phyloP scores from a whole-genome alignment of 495 filamentous ascomycete species.

The Hyaloscypha variabilis region DNA sequence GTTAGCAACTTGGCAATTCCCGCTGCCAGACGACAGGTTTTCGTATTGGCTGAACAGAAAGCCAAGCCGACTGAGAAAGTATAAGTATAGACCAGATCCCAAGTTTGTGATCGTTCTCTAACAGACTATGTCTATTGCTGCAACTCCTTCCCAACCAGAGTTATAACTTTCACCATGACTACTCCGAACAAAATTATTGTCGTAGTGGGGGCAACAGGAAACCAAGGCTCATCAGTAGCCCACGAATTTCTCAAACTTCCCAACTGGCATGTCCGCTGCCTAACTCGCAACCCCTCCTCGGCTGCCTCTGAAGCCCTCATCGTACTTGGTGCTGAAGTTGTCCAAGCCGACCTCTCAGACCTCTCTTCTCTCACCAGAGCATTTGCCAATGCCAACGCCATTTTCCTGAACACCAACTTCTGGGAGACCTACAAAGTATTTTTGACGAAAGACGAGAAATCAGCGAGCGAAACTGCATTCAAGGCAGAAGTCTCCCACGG shows the following conservation, averaged over 20 bases:
- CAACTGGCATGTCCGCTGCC: conserved; percentile 43
- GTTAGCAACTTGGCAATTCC: too few relatives aligned
- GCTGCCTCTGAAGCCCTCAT: conserved; percentile 39
- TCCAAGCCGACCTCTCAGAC: conserved; percentile 48
- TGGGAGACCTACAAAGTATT: conserved; percentile 33
- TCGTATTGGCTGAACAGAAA: too few relatives aligned
- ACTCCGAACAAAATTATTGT: conserved; percentile 21
- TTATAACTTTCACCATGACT: conserved; percentile 11
- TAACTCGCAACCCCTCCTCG: conserved; percentile 46
- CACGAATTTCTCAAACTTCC: conserved; percentile 39
- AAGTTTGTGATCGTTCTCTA: too few relatives aligned
- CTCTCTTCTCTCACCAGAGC: conserved; percentile 44
- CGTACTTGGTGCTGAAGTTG: conserved; percentile 49
- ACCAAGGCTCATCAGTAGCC: conserved; percentile 48
- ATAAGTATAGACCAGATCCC: too few relatives aligned
- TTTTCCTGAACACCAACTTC: conserved; percentile 60
- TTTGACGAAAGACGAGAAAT: conserved; percentile 34
- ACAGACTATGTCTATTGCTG: too few relatives aligned
- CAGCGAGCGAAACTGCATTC: conserved; percentile 21
- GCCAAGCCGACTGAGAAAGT: too few relatives aligned
- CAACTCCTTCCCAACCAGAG: not conserved
- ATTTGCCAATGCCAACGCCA: conserved; percentile 48
- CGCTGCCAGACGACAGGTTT: too few relatives aligned
- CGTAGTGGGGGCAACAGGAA: conserved; percentile 25
- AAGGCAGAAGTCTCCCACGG: conserved; percentile 11